phyloP scores from a whole-genome alignment of 305 asterid genomes.

The Nicotiana rustica region DNA sequence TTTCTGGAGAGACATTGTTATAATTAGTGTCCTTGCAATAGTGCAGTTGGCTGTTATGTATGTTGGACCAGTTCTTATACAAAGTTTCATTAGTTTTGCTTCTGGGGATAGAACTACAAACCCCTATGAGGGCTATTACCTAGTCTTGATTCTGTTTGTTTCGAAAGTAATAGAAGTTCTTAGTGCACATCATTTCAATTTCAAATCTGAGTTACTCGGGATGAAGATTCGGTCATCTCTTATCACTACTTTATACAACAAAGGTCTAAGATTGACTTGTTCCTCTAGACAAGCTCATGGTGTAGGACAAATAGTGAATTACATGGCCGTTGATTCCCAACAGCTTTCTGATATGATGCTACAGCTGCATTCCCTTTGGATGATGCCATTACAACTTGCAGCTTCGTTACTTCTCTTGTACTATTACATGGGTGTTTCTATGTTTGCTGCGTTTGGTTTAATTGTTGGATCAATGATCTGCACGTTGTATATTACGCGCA shows the following conservation, averaged over 20 bases:
- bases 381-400: slow-evolving; percentile 67
- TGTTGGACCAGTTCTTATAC: slow-evolving; percentile 65
- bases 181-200: slow-evolving; percentile 66
- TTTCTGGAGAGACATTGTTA: slow-evolving; percentile 63
- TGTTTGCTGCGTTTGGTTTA: slow-evolving; percentile 48
- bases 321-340: slow-evolving; percentile 78
- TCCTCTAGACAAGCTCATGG: slow-evolving; percentile 76
- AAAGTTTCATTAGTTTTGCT: slow-evolving; percentile 57
- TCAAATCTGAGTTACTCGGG: slow-evolving; percentile 62
- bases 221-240: slow-evolving; percentile 70
- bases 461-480: slow-evolving; percentile 42
- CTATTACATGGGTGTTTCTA: slow-evolving; percentile 54
- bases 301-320: slow-evolving; percentile 76
- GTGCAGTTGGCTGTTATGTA: slow-evolving; percentile 57
- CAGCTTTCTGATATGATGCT: slow-evolving; percentile 62
- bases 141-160: slow-evolving; percentile 49
- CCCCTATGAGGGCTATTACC: slow-evolving; percentile 49
- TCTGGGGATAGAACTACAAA: slow-evolving; percentile 50
- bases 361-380: slow-evolving; percentile 66
- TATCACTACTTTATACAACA: slow-evolving; percentile 58
- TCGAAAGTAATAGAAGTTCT: slow-evolving; percentile 64
- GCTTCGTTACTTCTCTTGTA: slow-evolving; percentile 58
- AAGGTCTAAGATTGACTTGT: slow-evolving; percentile 62
- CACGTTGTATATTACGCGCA: slow-evolving; percentile 41
- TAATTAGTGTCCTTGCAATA: slow-evolving; percentile 57